Conservation (phyloP, 345 rosid species). For the Garcia nutans region DNA sequence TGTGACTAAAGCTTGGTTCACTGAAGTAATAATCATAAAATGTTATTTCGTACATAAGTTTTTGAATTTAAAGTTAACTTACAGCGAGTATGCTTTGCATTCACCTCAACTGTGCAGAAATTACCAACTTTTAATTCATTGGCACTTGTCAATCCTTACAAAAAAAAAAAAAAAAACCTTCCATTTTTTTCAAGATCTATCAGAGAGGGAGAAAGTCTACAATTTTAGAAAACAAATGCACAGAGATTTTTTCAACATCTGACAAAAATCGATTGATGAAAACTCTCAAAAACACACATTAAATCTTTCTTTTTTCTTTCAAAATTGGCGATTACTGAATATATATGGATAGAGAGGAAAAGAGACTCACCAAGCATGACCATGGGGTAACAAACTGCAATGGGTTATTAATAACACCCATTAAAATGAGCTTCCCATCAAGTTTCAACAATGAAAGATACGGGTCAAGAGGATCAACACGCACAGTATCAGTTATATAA, state of each 20-base stretch:
- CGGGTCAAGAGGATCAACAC: constrained; percentile 84
- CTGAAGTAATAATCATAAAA: background rate
- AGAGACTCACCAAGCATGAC: constrained; percentile 69
- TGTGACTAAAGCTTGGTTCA: background rate
- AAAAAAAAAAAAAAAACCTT: no score
- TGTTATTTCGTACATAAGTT: background rate
- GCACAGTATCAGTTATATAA: constrained; percentile 85
- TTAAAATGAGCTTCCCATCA: constrained; percentile 81
- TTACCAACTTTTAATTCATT: no score
- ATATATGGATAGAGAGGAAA: no score
- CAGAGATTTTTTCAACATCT: background rate
- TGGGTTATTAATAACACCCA: constrained; percentile 75
- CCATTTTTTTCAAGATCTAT: background rate
- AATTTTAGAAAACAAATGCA: background rate
- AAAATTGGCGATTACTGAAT: background rate
- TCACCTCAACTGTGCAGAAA: no score
- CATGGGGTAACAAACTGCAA: constrained; percentile 70
- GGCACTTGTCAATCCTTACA: background rate
- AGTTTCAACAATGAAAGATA: constrained; percentile 65
- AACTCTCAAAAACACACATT: background rate
- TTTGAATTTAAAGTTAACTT: background rate
- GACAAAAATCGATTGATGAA: background rate
- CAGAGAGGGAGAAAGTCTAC: background rate
- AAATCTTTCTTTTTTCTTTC: background rate
- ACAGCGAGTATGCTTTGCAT: no score